Percentiles rank a stretch among this genome's conserved stretches.
phyloP scores from a whole-genome alignment of 1,284 basidiomycete genomes.

The Volvariella volvacea region DNA sequence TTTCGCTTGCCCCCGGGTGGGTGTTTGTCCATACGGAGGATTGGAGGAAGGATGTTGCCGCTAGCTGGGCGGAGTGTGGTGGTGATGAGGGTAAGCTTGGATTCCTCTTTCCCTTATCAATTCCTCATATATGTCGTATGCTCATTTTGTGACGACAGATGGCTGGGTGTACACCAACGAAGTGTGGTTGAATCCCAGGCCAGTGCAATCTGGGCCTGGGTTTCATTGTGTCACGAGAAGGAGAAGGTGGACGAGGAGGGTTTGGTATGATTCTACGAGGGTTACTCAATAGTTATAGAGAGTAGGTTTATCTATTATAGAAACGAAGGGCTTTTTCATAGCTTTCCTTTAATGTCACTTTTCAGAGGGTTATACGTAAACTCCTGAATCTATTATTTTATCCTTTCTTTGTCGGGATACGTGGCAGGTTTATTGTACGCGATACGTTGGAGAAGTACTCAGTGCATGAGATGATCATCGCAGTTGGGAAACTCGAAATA shows the following conservation, averaged over 20 bases:
- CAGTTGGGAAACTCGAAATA: too few species aligned
- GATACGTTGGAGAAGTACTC: too few species aligned
- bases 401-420: too few species aligned
- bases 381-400: too few species aligned
- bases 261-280: slow-evolving; percentile 38
- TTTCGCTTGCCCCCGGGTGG: slow-evolving; percentile 65
- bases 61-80: slow-evolving; percentile 39
- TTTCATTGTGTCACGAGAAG: slow-evolving; percentile 53
- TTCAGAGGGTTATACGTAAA: too few species aligned
- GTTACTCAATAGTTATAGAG: not conserved
- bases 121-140: not conserved
- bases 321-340: too few species aligned
- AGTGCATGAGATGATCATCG: too few species aligned
- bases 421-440: too few species aligned
- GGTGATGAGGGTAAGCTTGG: slow-evolving; percentile 39
- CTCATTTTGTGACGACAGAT: slow-evolving; percentile 30
- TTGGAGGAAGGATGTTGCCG: slow-evolving; percentile 62
- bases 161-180: slow-evolving; percentile 79
- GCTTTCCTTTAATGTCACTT: too few species aligned
- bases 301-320: too few species aligned
- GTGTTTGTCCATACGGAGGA: slow-evolving; percentile 66
- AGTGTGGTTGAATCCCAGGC: slow-evolving; percentile 50
- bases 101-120: slow-evolving; percentile 1
- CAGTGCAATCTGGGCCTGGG: slow-evolving; percentile 30
- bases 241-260: slow-evolving; percentile 57